Conservation (phyloP, 352 stramenopile genomes). For the Globisporangium takayamanum region DNA sequence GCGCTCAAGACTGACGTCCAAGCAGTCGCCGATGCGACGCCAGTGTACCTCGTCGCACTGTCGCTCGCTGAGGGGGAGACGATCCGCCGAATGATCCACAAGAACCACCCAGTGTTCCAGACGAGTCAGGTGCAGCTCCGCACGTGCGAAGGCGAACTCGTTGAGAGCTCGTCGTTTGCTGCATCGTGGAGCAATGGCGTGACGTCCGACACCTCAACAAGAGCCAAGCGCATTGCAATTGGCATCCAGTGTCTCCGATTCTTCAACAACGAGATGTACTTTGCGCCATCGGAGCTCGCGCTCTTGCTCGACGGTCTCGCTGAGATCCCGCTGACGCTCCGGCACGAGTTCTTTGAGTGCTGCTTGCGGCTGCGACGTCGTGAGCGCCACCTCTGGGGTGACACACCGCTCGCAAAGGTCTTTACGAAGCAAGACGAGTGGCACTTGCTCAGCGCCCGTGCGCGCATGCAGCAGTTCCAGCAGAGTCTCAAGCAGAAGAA, state of each 20-base stretch:
- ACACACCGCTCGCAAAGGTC: slow-evolving; percentile 95
- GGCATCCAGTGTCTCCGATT: slow-evolving; percentile 92
- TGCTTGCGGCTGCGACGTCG: slow-evolving; percentile 89
- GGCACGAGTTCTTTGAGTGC: slow-evolving; percentile 83
- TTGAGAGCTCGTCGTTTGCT: slow-evolving; percentile 76
- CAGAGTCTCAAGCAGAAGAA: slow-evolving; percentile 65
- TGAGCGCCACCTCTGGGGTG: slow-evolving; percentile 93
- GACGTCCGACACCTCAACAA: slow-evolving; percentile 1
- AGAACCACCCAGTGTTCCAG: slow-evolving; percentile 69
- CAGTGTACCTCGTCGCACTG: slow-evolving; percentile 91
- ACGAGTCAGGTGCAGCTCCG: slow-evolving; percentile 63
- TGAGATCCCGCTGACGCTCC: slow-evolving; percentile 50
- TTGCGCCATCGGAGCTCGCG: slow-evolving; percentile 91
- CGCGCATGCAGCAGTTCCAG: slow-evolving; percentile 82
- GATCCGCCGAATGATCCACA: slow-evolving; percentile 94
- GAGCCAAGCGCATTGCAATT: slow-evolving; percentile 32
- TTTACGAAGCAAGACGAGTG: slow-evolving; percentile 97
- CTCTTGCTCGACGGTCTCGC: slow-evolving; percentile 80
- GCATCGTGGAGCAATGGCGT: slow-evolving; percentile 33
- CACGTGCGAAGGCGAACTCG: slow-evolving; percentile 73
- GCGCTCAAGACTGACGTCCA: slow-evolving; percentile 41
- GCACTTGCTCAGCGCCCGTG: slow-evolving; percentile 82
- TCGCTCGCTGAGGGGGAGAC: slow-evolving; percentile 97
- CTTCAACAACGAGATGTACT: slow-evolving; percentile 99
- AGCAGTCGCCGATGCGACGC: slow-evolving; percentile 24